Evolutionary conservation across 805 yeast species (phyloP), one percentile per base, ranked within the genome.

Genomic region (Metschnikowia continentalis): DNA sequence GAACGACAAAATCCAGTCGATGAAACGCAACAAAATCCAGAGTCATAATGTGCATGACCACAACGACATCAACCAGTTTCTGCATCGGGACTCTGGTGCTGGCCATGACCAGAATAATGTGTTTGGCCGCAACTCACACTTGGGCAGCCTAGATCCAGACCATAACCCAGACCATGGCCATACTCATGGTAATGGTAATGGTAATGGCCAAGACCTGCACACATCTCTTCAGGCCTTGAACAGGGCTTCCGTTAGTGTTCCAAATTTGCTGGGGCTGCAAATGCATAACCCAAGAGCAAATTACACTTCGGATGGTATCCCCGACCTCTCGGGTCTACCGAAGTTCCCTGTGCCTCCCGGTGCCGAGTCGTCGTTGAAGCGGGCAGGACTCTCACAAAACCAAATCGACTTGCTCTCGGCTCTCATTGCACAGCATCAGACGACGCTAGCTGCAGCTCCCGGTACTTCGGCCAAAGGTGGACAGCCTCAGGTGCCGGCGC

Each of bases 321-420:
- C 59, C 3, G 55, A 54, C 41, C 68, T 35, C 66, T 74, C 33
- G 1, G 64, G 69, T 39, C 60, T 83, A 32, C 90, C 90, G 14
- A 78, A 79, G 56, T 81, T 83, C 14, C 78, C 79, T 0, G 88
- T 87, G 4, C 94, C 94, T 1, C 82, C 82, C 5, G 89, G 90
- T 10, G 92, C 91, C 2, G 79, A 81, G 54, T 67, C 74, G 19
- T 79, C 90, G 1, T 65, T 87, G 42, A 76, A 77, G 6, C 78
- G 81, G 6, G 89, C 84, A 2, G 94, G 94, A 0, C 73, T 87
- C 39, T 72, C 82, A 2, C 80, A 77, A 50, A 82, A 81, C 35
- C 94, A 87, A 63, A 86, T 87, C 13, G 88, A 84, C 59, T 82
- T 89, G 2, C 69, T 87, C 33, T 83, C 88, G 5, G 88, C 88